phyloP scores from a whole-genome alignment of 345 rosid genomes.

The Combretum micranthum region DNA sequence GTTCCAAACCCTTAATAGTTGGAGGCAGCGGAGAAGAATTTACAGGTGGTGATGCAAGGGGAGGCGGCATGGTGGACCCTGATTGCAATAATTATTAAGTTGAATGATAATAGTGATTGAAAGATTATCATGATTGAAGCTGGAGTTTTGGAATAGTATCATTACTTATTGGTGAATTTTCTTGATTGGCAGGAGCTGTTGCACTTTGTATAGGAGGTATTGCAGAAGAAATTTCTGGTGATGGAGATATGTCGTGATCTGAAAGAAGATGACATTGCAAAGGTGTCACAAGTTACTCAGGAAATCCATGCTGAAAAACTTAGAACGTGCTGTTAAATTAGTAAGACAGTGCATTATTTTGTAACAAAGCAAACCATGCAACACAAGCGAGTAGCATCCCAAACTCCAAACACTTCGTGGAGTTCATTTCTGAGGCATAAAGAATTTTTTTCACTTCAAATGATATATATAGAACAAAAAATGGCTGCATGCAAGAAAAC shows the following conservation, averaged over 20 bases:
- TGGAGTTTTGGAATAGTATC: slow-evolving; percentile 20
- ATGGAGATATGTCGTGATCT: slow-evolving; percentile 23
- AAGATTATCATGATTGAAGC: background rate
- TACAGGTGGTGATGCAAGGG: slow-evolving; percentile 5
- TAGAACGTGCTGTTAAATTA: too few species aligned
- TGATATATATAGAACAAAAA: too few species aligned
- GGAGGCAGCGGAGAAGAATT: background rate
- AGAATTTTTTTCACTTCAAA: too few species aligned
- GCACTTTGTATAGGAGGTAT: slow-evolving; percentile 24
- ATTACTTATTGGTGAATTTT: slow-evolving; percentile 13
- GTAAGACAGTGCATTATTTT: too few species aligned
- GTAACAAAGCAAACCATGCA: too few species aligned
- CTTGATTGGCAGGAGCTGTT: slow-evolving; percentile 14
- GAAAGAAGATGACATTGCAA: background rate
- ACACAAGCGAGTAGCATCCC: too few species aligned
- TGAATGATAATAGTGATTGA: background rate
- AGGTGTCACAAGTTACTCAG: background rate
- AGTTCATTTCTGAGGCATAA: too few species aligned
- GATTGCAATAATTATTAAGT: background rate
- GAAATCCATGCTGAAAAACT: too few species aligned
- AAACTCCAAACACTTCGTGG: too few species aligned
- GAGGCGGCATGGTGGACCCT: background rate
- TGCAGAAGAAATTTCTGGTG: slow-evolving; percentile 19
- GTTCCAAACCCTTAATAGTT: background rate
- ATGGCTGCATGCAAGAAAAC: too few species aligned